phyloP scores from a whole-genome alignment of 2,329 filamentous ascomycete species.

The Herpotrichia juniperi region DNA sequence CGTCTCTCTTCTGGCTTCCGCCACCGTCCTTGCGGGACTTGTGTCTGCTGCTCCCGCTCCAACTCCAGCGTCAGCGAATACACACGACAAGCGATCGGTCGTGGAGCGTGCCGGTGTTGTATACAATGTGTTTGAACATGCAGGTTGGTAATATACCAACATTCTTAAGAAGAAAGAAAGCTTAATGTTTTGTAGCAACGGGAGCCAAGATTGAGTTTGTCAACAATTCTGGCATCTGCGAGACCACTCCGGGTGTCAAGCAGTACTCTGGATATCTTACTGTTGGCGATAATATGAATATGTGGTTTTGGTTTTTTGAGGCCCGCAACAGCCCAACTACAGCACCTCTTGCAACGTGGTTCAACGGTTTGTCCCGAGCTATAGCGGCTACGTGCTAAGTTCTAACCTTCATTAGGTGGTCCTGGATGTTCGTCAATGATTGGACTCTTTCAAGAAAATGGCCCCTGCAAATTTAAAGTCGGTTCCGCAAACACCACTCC shows the following conservation, averaged over 20 bases:
- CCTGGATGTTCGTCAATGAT: too few species aligned
- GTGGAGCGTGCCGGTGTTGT: constrained; percentile 27
- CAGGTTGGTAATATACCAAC: not conserved
- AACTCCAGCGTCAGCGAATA: not conserved
- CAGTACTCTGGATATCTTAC: constrained; percentile 61
- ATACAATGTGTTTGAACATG: constrained; percentile 39
- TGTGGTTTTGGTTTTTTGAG: constrained; percentile 52
- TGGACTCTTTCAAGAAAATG: constrained; percentile 58
- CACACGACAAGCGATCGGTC: constrained; percentile 26
- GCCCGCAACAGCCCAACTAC: constrained; percentile 55
- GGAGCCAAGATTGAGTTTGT: constrained; percentile 34
- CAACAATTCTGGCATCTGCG: constrained; percentile 55
- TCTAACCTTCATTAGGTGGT: too few species aligned
- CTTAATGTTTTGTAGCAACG: constrained; percentile 15
- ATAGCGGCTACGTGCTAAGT: too few species aligned
- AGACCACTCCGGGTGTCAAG: constrained; percentile 59
- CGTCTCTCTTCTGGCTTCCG: constrained; percentile 17
- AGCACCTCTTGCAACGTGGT: constrained; percentile 64
- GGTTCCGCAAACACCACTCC: constrained; percentile 20
- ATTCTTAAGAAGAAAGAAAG: not conserved
- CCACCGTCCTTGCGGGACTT: constrained; percentile 12
- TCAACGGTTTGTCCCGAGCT: too few species aligned
- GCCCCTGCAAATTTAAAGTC: constrained; percentile 55
- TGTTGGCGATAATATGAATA: constrained; percentile 52
- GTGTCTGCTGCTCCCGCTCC: constrained; percentile 18